Evolutionary conservation across 352 stramenopile genomes (phyloP).

Genomic region (Phytophthora pistaciae): DNA sequence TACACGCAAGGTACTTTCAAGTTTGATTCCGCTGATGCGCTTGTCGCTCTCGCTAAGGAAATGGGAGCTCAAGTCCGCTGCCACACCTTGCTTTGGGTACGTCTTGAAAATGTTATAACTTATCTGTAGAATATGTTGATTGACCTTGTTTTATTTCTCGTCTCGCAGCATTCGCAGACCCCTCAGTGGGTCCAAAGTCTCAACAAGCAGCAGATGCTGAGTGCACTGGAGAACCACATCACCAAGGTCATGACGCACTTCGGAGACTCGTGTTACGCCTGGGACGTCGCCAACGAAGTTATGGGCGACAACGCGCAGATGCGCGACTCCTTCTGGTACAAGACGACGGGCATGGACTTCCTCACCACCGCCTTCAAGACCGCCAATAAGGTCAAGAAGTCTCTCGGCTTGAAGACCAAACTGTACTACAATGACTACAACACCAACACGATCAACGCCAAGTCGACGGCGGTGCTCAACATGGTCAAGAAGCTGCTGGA

Average conservation of each 20-base stretch:
- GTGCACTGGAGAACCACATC: slow-evolving; percentile 42
- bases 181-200: slow-evolving; percentile 38
- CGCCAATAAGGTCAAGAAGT: slow-evolving; percentile 35
- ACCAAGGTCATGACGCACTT: slow-evolving; percentile 43
- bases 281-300: slow-evolving; percentile 47
- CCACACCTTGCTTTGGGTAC: slow-evolving; percentile 43
- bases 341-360: slow-evolving; percentile 40
- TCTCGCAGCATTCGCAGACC: slow-evolving; percentile 33
- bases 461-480: slow-evolving; percentile 34
- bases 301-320: slow-evolving; percentile 38
- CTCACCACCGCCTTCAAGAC: slow-evolving; percentile 42
- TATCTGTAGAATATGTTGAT: not conserved
- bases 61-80: slow-evolving; percentile 36
- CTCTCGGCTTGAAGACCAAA: slow-evolving; percentile 31
- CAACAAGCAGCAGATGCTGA: slow-evolving; percentile 32
- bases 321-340: slow-evolving; percentile 45
- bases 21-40: slow-evolving; percentile 23
- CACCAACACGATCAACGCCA: slow-evolving; percentile 39
- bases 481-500: slow-evolving; percentile 31
- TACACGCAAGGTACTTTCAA: slow-evolving; percentile 25
- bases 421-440: slow-evolving; percentile 47
- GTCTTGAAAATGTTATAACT: slow-evolving; percentile 7
- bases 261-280: slow-evolving; percentile 39
- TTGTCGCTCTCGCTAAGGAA: slow-evolving; percentile 32
- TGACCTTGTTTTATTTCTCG: not conserved